phyloP scores from a whole-genome alignment of 2,329 filamentous ascomycete genomes.

The Achaetomium macrosporum region DNA sequence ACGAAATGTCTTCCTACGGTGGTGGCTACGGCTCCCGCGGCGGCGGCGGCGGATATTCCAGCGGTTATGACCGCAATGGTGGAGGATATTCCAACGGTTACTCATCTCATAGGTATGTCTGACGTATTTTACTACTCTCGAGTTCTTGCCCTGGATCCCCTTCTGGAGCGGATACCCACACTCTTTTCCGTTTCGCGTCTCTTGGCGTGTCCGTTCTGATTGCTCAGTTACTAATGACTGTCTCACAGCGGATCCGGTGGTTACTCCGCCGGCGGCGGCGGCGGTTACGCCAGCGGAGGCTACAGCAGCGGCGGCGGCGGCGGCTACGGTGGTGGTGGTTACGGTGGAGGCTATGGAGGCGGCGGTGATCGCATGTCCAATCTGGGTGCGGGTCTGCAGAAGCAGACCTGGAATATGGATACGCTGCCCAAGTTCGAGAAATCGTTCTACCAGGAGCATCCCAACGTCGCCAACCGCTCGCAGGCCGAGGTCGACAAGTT shows the following conservation, averaged over 20 bases:
- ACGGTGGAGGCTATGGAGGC: constrained; percentile 31
- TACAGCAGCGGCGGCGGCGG: constrained; percentile 53
- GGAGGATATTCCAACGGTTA: constrained; percentile 27
- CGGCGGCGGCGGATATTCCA: constrained; percentile 41
- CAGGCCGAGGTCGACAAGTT: constrained; percentile 79
- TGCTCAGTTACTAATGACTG: constrained; percentile 13
- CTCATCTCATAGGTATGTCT: constrained; percentile 22
- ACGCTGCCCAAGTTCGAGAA: constrained; percentile 95
- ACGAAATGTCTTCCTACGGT: constrained; percentile 25
- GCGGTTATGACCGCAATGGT: constrained; percentile 43
- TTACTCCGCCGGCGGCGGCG: constrained; percentile 31
- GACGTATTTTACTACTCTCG: not conserved
- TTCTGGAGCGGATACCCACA: not conserved
- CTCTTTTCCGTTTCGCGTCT: not conserved
- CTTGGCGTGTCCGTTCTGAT: not conserved
- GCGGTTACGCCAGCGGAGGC: constrained; percentile 39
- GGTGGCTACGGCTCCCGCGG: constrained; percentile 38
- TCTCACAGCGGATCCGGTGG: constrained; percentile 39
- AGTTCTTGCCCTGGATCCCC: not conserved
- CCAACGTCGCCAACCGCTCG: constrained; percentile 68
- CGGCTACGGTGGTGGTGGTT: constrained; percentile 44
- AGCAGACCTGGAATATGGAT: constrained; percentile 78
- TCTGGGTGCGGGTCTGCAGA: constrained; percentile 81
- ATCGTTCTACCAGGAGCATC: constrained; percentile 96
- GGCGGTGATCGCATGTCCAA: constrained; percentile 92